Percentiles rank a stretch among this genome's conserved stretches.
Conservation (phyloP, 2,329 filamentous ascomycete genomes). For the Aspergillus transmontanensis region DNA sequence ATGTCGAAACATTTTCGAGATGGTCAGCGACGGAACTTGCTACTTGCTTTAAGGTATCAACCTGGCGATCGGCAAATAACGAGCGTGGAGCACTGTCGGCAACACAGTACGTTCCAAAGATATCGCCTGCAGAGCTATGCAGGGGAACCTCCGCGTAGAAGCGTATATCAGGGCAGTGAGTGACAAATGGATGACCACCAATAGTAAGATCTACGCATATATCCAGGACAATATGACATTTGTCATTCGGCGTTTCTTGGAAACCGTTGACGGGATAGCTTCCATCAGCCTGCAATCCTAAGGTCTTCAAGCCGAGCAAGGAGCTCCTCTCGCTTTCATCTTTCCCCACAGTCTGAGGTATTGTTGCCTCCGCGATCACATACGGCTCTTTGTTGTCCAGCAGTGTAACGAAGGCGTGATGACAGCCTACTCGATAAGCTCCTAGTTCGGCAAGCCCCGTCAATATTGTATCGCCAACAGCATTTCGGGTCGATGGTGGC, state of each 20-base stretch:
- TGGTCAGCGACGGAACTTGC: slow-evolving; percentile 55
- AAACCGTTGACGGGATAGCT: neutral
- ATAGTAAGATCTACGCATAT: slow-evolving; percentile 38
- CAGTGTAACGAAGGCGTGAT: slow-evolving; percentile 50
- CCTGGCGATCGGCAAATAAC: slow-evolving; percentile 37
- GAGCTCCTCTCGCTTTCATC: slow-evolving; percentile 21
- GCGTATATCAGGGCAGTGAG: slow-evolving; percentile 34
- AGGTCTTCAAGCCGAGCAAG: slow-evolving; percentile 22
- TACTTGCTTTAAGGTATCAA: slow-evolving; percentile 14
- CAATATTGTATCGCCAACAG: slow-evolving; percentile 35
- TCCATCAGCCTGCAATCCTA: slow-evolving; percentile 12
- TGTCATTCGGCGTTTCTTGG: slow-evolving; percentile 10
- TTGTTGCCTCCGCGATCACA: slow-evolving; percentile 55
- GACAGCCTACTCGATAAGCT: slow-evolving; percentile 44
- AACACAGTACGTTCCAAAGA: slow-evolving; percentile 62
- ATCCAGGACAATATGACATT: slow-evolving; percentile 40
- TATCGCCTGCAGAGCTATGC: slow-evolving; percentile 54
- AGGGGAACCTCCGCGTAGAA: slow-evolving; percentile 66
- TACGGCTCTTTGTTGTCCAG: slow-evolving; percentile 51
- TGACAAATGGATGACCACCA: slow-evolving; percentile 37
- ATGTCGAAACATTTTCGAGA: slow-evolving; percentile 56
- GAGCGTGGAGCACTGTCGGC: slow-evolving; percentile 57
- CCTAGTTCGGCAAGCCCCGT: slow-evolving; percentile 55
- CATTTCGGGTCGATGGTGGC: neutral
- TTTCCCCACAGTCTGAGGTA: slow-evolving; percentile 30